phyloP scores from a whole-genome alignment of 2,329 filamentous ascomycete genomes.

The Microsporum ferrugineum region DNA sequence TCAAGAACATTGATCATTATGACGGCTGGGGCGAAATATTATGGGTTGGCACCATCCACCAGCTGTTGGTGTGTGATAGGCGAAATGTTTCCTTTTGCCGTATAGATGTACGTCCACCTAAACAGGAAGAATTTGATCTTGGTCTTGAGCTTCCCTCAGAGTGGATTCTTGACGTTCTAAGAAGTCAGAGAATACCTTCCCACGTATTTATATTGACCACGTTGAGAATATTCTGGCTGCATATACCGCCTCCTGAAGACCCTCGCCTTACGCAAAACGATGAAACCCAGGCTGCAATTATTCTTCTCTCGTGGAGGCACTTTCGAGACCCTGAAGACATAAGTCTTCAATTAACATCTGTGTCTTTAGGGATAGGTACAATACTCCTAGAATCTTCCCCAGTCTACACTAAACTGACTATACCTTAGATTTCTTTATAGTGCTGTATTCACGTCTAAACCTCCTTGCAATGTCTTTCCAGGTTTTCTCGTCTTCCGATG shows the following conservation, averaged over 20 bases:
- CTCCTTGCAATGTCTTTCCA: slow-evolving; percentile 25
- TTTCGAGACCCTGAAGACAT: slow-evolving; percentile 44
- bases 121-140: slow-evolving; percentile 26
- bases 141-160: slow-evolving; percentile 28
- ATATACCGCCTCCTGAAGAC: slow-evolving; percentile 25
- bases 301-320: slow-evolving; percentile 42
- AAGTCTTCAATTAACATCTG: slow-evolving; percentile 34
- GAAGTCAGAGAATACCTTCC: slow-evolving; percentile 31
- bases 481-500: slow-evolving; percentile 19
- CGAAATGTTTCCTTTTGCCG: slow-evolving; percentile 30
- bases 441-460: slow-evolving; percentile 33
- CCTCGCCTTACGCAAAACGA: slow-evolving; percentile 13
- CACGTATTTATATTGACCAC: slow-evolving; percentile 46
- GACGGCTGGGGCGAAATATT: slow-evolving; percentile 37
- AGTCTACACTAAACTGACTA: not conserved
- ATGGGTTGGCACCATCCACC: slow-evolving; percentile 30
- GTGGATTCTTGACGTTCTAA: slow-evolving; percentile 46
- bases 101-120: slow-evolving; percentile 18
- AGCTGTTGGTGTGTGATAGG: slow-evolving; percentile 44
- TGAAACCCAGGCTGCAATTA: slow-evolving; percentile 22
- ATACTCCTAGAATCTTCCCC: not conserved
- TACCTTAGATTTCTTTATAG: slow-evolving; percentile 26
- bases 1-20: slow-evolving; percentile 18
- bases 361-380: slow-evolving; percentile 26
- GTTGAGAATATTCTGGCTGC: slow-evolving; percentile 37